Conservation (phyloP, 257 asterid genomes). For the Nicotiana paniculata region DNA sequence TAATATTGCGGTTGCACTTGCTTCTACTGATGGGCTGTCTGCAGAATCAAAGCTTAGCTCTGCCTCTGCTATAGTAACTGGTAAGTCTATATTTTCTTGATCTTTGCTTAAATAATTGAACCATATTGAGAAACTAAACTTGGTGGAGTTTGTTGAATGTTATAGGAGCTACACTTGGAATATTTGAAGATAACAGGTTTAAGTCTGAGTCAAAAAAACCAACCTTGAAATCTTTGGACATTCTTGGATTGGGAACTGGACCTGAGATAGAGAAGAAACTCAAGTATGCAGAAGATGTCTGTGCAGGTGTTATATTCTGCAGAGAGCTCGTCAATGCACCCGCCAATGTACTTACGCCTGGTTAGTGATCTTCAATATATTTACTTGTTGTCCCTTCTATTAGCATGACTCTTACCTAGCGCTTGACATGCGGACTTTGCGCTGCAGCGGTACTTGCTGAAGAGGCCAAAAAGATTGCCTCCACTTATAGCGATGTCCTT, state of each 20-base stretch:
- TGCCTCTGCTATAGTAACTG: conserved; percentile 84
- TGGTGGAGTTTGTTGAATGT: conserved; percentile 8
- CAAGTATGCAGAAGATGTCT: conserved; percentile 67
- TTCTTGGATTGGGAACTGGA: conserved; percentile 90
- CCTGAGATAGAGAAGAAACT: conserved; percentile 81
- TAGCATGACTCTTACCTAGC: neutral
- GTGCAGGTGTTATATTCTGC: conserved; percentile 75
- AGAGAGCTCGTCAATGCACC: conserved; percentile 95
- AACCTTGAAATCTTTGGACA: conserved; percentile 63
- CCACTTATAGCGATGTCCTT: conserved; percentile 68
- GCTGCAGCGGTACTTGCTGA: conserved; percentile 73
- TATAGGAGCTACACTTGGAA: conserved; percentile 74
- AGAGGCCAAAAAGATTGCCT: conserved; percentile 81
- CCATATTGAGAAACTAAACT: conserved; percentile 8
- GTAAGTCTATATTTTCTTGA: conserved; percentile 22
- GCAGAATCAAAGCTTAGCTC: conserved; percentile 50
- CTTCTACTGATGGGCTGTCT: conserved; percentile 58
- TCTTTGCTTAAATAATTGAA: neutral
- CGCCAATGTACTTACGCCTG: conserved; percentile 96
- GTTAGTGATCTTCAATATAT: conserved; percentile 32
- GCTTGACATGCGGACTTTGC: neutral
- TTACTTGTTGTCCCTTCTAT: neutral
- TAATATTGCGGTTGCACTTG: conserved; percentile 73
- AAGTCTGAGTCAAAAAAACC: conserved; percentile 72
- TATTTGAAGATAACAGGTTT: conserved; percentile 81